Evolutionary conservation across 2,329 filamentous ascomycete species (phyloP), one percentile per base, ranked within the genome.

Genomic region (Nigrospora oryzae): DNA sequence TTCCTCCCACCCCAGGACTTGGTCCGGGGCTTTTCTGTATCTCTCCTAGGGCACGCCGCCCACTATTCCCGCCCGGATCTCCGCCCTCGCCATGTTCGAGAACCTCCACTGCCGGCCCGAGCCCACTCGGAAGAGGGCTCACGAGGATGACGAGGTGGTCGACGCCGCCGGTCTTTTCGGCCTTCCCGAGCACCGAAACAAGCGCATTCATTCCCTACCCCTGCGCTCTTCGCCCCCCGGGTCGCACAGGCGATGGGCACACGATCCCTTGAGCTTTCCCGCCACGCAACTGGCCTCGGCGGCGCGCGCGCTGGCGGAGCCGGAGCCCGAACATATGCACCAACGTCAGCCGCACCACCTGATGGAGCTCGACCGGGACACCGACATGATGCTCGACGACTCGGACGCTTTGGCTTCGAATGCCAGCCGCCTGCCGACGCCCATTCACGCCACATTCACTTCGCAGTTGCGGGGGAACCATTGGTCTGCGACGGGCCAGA

Each of bases 391-490:
- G 53, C 66, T 73, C 44, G 66, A 71, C 47, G 58, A 55, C 14
- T 45, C 50, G 28, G 47, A 51, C 23, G 49, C 32, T 51, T 51
- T 10, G 40, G 56, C 30, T 57, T 54, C 10, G 45, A 60, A n/a
- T 38, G 64, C 64, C 16, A 67, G 69, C 46, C 74, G 76, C 40
- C 71, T 80, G 60, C 76, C 77, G 3, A 80, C 77, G 2, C 77
- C 77, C 2, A 79, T 80, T n/a, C 71, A 79, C 51, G 72, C 73
- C 48, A 75, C 63, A 42, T 81, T 81, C 54, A 71, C 74, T 1
- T 68, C 70, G 3, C 75, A 80, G 54, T 65, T 77, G 19, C 68
- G 73, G 45, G 74, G 74, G n/a, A 71, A 70, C 51, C 70, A 68
- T 51, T 70, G 72, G 66, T 65, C 65, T 51, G 52, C 65, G 41